Evolutionary conservation across 2,329 filamentous ascomycete species (phyloP), one percentile per base, ranked within the genome.

Genomic region (Coniella vitis): DNA sequence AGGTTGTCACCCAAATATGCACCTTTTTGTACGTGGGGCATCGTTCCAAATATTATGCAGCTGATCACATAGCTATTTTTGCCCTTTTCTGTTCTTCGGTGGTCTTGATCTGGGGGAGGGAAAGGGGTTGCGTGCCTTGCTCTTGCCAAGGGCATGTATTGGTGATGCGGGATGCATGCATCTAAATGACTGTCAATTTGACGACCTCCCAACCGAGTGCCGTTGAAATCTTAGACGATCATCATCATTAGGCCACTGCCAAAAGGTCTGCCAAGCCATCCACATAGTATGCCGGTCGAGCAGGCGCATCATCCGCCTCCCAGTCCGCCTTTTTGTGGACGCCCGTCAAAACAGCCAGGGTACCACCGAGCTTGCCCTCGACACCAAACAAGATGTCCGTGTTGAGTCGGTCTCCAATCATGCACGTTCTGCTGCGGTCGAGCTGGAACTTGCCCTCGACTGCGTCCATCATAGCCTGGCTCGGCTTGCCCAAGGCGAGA

Each of bases 401-500:
- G 65, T 97, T 87, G 55, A 95, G 72, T 25, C 93, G 78, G 66
- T 98, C 93, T 7, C 93, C 93, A 38, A 98, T 79, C 93, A 98
- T 98, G 69, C 93, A 97, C 1, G 93, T 87, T 58, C 82, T 82
- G 52, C 76, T 79, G 34, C 90, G 79, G 65, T 97, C 84, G 47
- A 98, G 85, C 57, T 86, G 77, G 66, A 97, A 96, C 68, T 95
- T 95, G 51, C 91, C 91, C 72, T 97, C 91, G 49, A 98, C 86
- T 3, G 93, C 90, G 65, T 97, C 91, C 91, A 98, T 95, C 93
- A 98, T 98, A 4, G 91, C 91, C 71, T 95, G 90, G 64, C 89
- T 95, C 3, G 93, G 93, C 71, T 98, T 98, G 1, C 93, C 93
- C 36, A 97, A 71, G 3, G 87, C 83, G 29, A 89, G 68, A 1